These are phyloP conservation scores for Thoreauomyces humboldtii DNA, from an alignment of 192 early-diverging fungal species.

Conservation along the genomic window DNA sequence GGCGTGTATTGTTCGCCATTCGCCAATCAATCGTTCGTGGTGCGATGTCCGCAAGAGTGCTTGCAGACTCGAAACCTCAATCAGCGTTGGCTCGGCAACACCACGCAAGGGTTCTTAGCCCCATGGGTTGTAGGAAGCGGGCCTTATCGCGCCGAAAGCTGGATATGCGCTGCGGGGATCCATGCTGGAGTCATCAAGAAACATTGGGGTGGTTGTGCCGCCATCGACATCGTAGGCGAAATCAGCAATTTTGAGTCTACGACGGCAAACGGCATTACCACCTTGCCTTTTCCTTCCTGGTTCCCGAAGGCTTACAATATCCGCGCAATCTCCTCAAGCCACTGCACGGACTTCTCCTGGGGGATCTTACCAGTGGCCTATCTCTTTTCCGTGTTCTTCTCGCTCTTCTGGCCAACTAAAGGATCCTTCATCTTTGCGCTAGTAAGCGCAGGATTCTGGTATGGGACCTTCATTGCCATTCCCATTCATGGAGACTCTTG, in stretches of 20 bases:
- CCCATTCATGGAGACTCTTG: conserved; percentile 20
- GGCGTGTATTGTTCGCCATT: conserved; percentile 24
- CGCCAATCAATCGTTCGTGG: conserved; percentile 3
- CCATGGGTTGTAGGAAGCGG: conserved; percentile 35
- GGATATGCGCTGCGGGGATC: conserved; percentile 33
- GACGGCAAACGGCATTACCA: conserved; percentile 24
- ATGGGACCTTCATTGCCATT: conserved; percentile 22
- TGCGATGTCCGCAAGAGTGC: conserved; percentile 24
- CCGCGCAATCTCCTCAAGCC: background rate
- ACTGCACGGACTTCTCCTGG: conserved; percentile 36
- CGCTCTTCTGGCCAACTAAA: conserved; percentile 14
- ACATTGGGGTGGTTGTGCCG: conserved; percentile 30
- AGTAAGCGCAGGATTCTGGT: conserved; percentile 25
- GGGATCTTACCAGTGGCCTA: conserved; percentile 25
- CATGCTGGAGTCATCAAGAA: conserved; percentile 33
- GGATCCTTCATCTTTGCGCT: conserved; percentile 14
- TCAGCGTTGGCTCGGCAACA: conserved; percentile 18
- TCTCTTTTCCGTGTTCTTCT: conserved; percentile 21
- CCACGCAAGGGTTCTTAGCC: conserved; percentile 1
- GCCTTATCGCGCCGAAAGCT: conserved; percentile 32
- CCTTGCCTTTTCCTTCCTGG: conserved; percentile 28
- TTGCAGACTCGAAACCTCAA: conserved; percentile 15
- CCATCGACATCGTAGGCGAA: conserved; percentile 11
- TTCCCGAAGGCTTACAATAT: conserved; percentile 29
- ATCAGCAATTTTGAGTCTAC: conserved; percentile 3